These are phyloP conservation scores for Articulospora tetracladia DNA, from an alignment of 495 filamentous ascomycete genomes.

Conservation along the genomic window DNA sequence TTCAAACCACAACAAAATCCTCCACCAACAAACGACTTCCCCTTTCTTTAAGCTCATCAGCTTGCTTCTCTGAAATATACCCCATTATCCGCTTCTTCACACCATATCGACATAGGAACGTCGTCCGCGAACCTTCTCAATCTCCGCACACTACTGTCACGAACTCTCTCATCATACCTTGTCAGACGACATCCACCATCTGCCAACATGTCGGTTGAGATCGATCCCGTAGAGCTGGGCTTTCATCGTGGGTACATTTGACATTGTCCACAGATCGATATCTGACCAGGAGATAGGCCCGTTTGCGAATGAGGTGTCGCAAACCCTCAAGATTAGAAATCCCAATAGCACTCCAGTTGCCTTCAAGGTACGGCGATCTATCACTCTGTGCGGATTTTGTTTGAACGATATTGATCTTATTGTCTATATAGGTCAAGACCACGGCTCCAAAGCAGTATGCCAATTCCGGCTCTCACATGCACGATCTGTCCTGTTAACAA, in stretches of 20 bases:
- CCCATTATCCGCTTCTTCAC: not conserved
- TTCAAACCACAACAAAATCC: not conserved
- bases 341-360: constrained; percentile 74
- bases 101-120: not conserved
- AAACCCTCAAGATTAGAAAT: constrained; percentile 80
- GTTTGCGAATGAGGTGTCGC: constrained; percentile 86
- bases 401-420: not conserved
- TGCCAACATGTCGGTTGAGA: constrained; percentile 82
- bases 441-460: constrained; percentile 98
- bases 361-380: constrained; percentile 73
- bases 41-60: not conserved
- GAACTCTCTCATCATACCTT: not conserved
- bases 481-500: constrained; percentile 22
- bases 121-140: not conserved
- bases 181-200: not conserved
- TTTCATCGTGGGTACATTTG: constrained; percentile 72
- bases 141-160: not conserved
- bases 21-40: not conserved
- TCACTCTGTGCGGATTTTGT: not conserved
- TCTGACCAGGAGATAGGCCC: constrained; percentile 60
- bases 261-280: constrained; percentile 20
- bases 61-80: not conserved
- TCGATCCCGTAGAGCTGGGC: constrained; percentile 85
- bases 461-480: not conserved
- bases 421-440: constrained; percentile 78